A percentile compares a stretch with the other conserved stretches of the same genome.
Evolutionary conservation across 2,329 filamentous ascomycete genomes (phyloP).

Genomic region (Fusarium heterosporum): DNA sequence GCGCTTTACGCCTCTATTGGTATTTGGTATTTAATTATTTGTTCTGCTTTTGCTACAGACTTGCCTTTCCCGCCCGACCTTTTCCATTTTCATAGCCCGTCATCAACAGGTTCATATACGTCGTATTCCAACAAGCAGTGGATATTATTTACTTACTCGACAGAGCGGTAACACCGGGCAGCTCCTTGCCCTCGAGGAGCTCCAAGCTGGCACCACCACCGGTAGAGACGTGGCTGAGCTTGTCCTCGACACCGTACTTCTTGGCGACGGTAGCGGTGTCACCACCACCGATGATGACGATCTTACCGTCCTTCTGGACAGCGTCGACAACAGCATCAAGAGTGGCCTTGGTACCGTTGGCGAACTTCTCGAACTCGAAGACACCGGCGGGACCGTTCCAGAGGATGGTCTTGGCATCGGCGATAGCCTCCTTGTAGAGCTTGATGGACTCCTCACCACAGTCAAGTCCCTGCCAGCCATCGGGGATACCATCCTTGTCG

Average conservation of each 20-base stretch:
- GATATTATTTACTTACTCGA: constrained; percentile 73
- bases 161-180: constrained; percentile 92
- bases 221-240: constrained; percentile 98
- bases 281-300: constrained; percentile 98
- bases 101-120: constrained; percentile 46
- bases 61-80: constrained; percentile 51
- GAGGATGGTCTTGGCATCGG: constrained; percentile 92
- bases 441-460: constrained; percentile 89
- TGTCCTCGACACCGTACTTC: constrained; percentile 95
- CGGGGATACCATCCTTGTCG: constrained; percentile 89
- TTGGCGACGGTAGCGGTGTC: constrained; percentile 98
- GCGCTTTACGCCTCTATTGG: constrained; percentile 36
- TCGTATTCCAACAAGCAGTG: constrained; percentile 33
- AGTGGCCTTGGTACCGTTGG: constrained; percentile 89
- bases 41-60: constrained; percentile 49
- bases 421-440: constrained; percentile 89
- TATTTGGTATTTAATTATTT: constrained; percentile 44
- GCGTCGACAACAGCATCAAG: constrained; percentile 89
- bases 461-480: constrained; percentile 98
- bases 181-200: constrained; percentile 96
- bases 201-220: constrained; percentile 96
- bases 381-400: constrained; percentile 99
- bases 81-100: constrained; percentile 49
- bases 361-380: constrained; percentile 97
- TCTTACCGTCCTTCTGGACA: constrained; percentile 81